Conservation (phyloP, 148 eudicot genomes). For the Fagopyrum esculentum region DNA sequence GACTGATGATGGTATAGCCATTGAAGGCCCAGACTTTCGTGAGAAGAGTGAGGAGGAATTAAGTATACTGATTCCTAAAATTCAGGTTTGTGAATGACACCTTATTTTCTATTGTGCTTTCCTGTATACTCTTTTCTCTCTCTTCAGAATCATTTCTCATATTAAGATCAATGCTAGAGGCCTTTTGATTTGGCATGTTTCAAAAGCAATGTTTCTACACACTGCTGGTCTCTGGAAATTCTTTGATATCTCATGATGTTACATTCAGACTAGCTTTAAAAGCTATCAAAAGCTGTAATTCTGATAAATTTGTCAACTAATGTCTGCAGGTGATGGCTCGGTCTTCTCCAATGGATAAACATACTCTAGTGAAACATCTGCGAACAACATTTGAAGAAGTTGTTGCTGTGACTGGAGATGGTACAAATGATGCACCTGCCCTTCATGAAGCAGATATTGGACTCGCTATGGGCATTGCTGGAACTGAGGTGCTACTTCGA, state of each 20-base stretch:
- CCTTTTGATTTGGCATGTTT: background rate
- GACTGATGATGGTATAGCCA: slow-evolving; percentile 69
- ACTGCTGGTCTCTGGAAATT: background rate
- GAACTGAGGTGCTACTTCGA: slow-evolving; percentile 59
- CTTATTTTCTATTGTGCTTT: background rate
- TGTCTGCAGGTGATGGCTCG: slow-evolving; percentile 75
- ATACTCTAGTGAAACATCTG: slow-evolving; percentile 58
- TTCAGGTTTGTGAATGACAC: slow-evolving; percentile 45
- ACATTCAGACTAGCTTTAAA: background rate
- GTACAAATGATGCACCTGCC: slow-evolving; percentile 93
- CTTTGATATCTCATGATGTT: background rate
- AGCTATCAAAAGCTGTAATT: background rate
- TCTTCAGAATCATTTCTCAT: background rate
- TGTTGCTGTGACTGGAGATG: slow-evolving; percentile 91
- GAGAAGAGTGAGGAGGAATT: slow-evolving; percentile 59
- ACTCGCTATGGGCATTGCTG: slow-evolving; percentile 88
- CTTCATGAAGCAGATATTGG: slow-evolving; percentile 95
- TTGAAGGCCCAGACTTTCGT: slow-evolving; percentile 80
- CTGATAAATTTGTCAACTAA: background rate
- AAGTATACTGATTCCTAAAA: slow-evolving; percentile 52
- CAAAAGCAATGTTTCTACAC: background rate
- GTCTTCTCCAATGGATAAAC: slow-evolving; percentile 84
- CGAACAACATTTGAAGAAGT: slow-evolving; percentile 73
- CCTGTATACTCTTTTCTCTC: background rate
- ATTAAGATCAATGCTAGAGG: background rate